These are phyloP conservation scores for Gentiana straminea DNA, from an alignment of 257 asterid genomes.

Conservation along the genomic window DNA sequence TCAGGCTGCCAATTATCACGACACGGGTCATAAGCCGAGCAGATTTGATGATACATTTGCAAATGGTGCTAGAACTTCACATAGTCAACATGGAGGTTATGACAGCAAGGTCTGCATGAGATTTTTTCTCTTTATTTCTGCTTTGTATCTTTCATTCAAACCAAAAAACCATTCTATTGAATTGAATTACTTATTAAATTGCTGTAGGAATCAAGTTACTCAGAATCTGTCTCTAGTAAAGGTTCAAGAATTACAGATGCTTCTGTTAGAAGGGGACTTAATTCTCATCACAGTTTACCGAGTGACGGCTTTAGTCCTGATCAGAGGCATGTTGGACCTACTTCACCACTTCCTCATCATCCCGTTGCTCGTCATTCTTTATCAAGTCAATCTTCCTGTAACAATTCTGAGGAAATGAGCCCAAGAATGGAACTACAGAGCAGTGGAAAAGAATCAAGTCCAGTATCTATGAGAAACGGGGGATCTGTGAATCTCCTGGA, in stretches of 20 bases:
- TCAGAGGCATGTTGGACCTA: slow-evolving; percentile 23
- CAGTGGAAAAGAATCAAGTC: slow-evolving; percentile 20
- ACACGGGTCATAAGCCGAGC: slow-evolving; percentile 18
- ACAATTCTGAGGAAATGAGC: slow-evolving; percentile 18
- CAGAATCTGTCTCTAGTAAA: slow-evolving; percentile 26
- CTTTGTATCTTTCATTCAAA: neutral
- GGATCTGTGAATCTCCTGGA: slow-evolving; percentile 46
- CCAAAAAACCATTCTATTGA: neutral
- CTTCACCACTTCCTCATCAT: slow-evolving; percentile 25
- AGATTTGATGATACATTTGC: slow-evolving; percentile 28
- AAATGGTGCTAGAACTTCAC: slow-evolving; percentile 17
- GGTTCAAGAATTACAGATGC: slow-evolving; percentile 27
- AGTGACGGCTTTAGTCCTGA: slow-evolving; percentile 19
- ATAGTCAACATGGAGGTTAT: slow-evolving; percentile 29
- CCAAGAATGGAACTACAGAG: slow-evolving; percentile 24
- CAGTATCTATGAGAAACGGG: slow-evolving; percentile 19
- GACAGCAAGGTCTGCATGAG: slow-evolving; percentile 40
- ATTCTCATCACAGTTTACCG: slow-evolving; percentile 16
- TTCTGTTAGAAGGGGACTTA: slow-evolving; percentile 14
- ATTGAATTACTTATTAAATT: slow-evolving; percentile 5
- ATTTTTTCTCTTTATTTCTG: slow-evolving; percentile 1
- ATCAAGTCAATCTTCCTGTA: slow-evolving; percentile 29
- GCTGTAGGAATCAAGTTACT: slow-evolving; percentile 41
- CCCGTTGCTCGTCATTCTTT: slow-evolving; percentile 25
- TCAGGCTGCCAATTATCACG: slow-evolving; percentile 18